These are phyloP conservation scores for Aspergillus viridinutans DNA, from an alignment of 2,329 filamentous ascomycete species.

Conservation along the genomic window DNA sequence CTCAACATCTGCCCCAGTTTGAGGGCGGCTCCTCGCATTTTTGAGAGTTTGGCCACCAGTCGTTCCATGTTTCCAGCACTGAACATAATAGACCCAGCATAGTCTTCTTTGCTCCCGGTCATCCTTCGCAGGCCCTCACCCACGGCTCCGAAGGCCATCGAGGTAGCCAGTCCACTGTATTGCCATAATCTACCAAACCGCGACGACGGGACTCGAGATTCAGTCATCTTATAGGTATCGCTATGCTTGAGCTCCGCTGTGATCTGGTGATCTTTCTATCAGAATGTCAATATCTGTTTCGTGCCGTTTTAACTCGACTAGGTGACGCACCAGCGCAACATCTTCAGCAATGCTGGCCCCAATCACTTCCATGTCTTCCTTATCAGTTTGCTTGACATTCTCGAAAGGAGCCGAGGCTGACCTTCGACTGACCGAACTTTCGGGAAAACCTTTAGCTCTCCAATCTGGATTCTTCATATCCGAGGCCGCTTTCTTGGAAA, in stretches of 20 bases:
- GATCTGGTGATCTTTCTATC: slow-evolving; percentile 13
- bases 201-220: slow-evolving; percentile 86
- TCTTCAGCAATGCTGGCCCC: slow-evolving; percentile 17
- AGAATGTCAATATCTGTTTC: slow-evolving; percentile 3
- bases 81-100: slow-evolving; percentile 73
- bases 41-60: slow-evolving; percentile 84
- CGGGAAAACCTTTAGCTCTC: neutral
- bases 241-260: slow-evolving; percentile 23
- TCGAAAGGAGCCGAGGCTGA: neutral
- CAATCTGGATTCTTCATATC: slow-evolving; percentile 3
- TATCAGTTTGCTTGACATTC: slow-evolving; percentile 12
- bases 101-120: slow-evolving; percentile 59
- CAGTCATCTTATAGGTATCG: slow-evolving; percentile 65
- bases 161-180: slow-evolving; percentile 86
- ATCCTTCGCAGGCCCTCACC: slow-evolving; percentile 78
- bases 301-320: neutral
- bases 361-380: slow-evolving; percentile 38
- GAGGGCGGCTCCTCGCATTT: slow-evolving; percentile 94
- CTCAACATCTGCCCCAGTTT: slow-evolving; percentile 98
- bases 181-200: slow-evolving; percentile 88
- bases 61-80: slow-evolving; percentile 89
- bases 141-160: slow-evolving; percentile 90
- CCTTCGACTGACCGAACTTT: neutral
- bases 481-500: slow-evolving; percentile 43
- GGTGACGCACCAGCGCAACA: slow-evolving; percentile 1